Evolutionary conservation across 2,329 filamentous ascomycete species (phyloP).

Genomic region (Cyphellophora europaea): DNA sequence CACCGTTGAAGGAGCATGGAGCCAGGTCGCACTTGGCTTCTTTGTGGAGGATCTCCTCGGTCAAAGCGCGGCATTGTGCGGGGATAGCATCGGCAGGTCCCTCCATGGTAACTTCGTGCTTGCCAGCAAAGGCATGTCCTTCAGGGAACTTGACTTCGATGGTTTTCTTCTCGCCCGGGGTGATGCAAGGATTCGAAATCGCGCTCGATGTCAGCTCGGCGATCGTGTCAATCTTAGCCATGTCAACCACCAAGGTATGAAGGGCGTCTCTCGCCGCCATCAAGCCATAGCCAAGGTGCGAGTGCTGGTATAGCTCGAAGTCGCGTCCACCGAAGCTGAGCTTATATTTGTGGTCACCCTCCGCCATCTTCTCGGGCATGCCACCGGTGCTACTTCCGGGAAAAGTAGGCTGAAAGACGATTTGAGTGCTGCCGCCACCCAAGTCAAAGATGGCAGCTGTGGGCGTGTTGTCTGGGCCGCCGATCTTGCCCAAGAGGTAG

Average conservation of each 20-base stretch:
- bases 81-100: constrained; percentile 67
- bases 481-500: constrained; percentile 96
- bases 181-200: constrained; percentile 77
- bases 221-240: constrained; percentile 49
- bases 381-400: constrained; percentile 62
- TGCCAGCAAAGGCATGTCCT: constrained; percentile 55
- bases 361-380: constrained; percentile 73
- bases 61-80: constrained; percentile 79
- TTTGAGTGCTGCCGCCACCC: constrained; percentile 93
- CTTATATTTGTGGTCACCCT: constrained; percentile 92
- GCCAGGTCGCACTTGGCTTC: constrained; percentile 69
- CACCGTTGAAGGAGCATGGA: constrained; percentile 97
- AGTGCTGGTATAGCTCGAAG: constrained; percentile 95
- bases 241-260: constrained; percentile 64
- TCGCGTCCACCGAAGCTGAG: constrained; percentile 82
- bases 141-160: constrained; percentile 63
- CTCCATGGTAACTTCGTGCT: constrained; percentile 71
- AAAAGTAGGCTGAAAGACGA: constrained; percentile 96
- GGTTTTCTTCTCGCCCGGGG: constrained; percentile 65
- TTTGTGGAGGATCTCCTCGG: constrained; percentile 86
- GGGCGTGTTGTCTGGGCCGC: constrained; percentile 76
- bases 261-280: constrained; percentile 90
- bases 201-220: constrained; percentile 58
- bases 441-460: constrained; percentile 95
- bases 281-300: constrained; percentile 89